These are phyloP conservation scores for Breviolum minutum DNA, from an alignment of 73 alveolate species.

Conservation along the genomic window DNA sequence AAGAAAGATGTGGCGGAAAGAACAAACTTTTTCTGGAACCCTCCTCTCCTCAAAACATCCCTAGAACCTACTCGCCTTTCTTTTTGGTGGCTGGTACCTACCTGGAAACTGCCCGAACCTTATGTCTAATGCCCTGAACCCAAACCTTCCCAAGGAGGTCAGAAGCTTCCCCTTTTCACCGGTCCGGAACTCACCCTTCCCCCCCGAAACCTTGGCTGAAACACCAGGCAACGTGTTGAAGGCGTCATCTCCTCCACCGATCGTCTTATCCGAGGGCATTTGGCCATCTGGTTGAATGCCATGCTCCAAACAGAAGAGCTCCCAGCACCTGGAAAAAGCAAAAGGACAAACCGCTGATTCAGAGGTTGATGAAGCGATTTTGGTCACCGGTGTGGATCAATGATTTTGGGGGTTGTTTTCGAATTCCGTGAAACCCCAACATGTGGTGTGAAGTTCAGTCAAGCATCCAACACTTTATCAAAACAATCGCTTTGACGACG, in stretches of 20 bases:
- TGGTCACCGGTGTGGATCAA: too few species aligned
- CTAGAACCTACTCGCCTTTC: too few species aligned
- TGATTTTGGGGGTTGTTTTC: too few species aligned
- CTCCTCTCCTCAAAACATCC: too few species aligned
- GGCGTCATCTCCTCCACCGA: slow-evolving; percentile 98
- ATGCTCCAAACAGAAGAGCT: slow-evolving; percentile 99
- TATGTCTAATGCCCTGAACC: not conserved
- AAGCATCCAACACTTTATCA: too few species aligned
- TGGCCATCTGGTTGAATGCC: slow-evolving; percentile 95
- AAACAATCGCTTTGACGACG: too few species aligned
- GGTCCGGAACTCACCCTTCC: not conserved
- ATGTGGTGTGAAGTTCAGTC: too few species aligned
- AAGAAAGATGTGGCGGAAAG: too few species aligned
- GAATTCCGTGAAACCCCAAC: too few species aligned
- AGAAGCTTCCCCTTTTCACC: not conserved
- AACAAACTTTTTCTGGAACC: too few species aligned
- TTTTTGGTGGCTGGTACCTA: too few species aligned
- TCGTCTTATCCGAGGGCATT: slow-evolving; percentile 89
- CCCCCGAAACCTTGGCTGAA: too few species aligned
- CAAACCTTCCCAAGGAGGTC: not conserved
- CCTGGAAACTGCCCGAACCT: not conserved
- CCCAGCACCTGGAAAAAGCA: slow-evolving; percentile 97
- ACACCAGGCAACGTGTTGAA: slow-evolving; percentile 96
- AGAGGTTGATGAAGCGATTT: not conserved
- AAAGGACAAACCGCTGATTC: slow-evolving; percentile 65